Percentiles rank a stretch among this genome's conserved stretches.
phyloP scores from a whole-genome alignment of 2,329 filamentous ascomycete genomes.

The Myriosclerotinia scirpicola region DNA sequence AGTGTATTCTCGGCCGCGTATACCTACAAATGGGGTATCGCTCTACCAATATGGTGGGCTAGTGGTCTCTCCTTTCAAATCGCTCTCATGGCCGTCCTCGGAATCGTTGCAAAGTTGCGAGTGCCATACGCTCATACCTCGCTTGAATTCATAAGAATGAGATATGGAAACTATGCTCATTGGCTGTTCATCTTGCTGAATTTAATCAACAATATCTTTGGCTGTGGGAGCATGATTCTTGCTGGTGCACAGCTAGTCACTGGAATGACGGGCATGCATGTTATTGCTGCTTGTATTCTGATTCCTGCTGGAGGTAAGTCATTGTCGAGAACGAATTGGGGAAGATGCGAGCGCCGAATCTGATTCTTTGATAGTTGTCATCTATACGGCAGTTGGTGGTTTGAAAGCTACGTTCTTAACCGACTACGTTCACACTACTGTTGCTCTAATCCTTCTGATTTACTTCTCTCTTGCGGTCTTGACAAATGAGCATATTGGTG shows the following conservation, averaged over 20 bases:
- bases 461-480: conserved; percentile 50
- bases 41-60: conserved; percentile 58
- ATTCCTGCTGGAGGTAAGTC: conserved; percentile 31
- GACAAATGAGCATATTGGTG: conserved; percentile 46
- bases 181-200: conserved; percentile 46
- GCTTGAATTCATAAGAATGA: conserved; percentile 50
- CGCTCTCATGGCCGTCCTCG: conserved; percentile 50
- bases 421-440: conserved; percentile 45
- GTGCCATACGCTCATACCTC: conserved; percentile 53
- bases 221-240: conserved; percentile 49
- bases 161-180: conserved; percentile 48
- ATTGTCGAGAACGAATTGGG: too few relatives aligned
- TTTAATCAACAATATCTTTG: conserved; percentile 47
- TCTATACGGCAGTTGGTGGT: conserved; percentile 30
- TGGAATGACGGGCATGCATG: conserved; percentile 30
- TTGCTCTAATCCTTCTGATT: conserved; percentile 50
- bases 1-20: conserved; percentile 44
- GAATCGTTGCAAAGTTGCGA: conserved; percentile 50
- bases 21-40: conserved; percentile 68
- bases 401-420: conserved; percentile 32
- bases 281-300: conserved; percentile 31
- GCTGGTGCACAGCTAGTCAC: conserved; percentile 44
- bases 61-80: conserved; percentile 52
- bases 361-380: conserved; percentile 33
- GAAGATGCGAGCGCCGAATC: neutral